These are phyloP conservation scores for Mycena sp. DNA, from an alignment of 1,284 basidiomycete species.

Conservation along the genomic window DNA sequence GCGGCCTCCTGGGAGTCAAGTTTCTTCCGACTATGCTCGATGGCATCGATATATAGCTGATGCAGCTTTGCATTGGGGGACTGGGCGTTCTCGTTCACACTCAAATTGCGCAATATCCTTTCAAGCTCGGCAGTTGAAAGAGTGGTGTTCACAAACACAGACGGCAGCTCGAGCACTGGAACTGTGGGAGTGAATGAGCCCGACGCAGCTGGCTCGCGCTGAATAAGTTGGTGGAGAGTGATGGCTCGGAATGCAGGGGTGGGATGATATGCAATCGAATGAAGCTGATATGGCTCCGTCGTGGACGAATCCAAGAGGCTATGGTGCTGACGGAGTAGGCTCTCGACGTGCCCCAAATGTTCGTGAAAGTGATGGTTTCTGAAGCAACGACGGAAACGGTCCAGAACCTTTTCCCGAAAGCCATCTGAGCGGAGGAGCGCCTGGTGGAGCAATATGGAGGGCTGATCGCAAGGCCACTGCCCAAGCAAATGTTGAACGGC, in stretches of 20 bases:
- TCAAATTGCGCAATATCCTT: conserved; percentile 10
- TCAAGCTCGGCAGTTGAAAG: conserved; percentile 15
- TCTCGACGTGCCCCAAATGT: conserved; percentile 18
- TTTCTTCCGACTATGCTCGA: conserved; percentile 19
- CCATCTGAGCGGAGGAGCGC: conserved; percentile 17
- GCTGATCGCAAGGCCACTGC: conserved; percentile 23
- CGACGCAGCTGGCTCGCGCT: conserved; percentile 1
- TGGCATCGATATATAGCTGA: conserved; percentile 20
- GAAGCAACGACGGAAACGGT: conserved; percentile 23
- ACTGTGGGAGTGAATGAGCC: neutral
- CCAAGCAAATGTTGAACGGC: conserved; percentile 14
- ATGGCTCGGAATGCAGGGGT: neutral
- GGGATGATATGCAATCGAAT: neutral
- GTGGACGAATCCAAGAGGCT: neutral
- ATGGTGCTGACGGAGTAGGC: conserved; percentile 4
- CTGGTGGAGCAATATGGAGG: neutral
- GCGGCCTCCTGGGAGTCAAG: conserved; percentile 15
- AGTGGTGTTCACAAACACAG: neutral
- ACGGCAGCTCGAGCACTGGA: conserved; percentile 7
- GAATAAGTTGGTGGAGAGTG: conserved; percentile 13
- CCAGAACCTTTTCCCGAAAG: conserved; percentile 18
- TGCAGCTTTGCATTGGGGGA: conserved; percentile 16
- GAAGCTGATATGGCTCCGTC: conserved; percentile 21
- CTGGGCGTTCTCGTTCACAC: conserved; percentile 1
- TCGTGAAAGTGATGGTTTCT: conserved; percentile 20